Percentiles rank a stretch among this genome's conserved stretches.
phyloP scores from a whole-genome alignment of 1,284 basidiomycete genomes.

The Entoloma clypeatum region DNA sequence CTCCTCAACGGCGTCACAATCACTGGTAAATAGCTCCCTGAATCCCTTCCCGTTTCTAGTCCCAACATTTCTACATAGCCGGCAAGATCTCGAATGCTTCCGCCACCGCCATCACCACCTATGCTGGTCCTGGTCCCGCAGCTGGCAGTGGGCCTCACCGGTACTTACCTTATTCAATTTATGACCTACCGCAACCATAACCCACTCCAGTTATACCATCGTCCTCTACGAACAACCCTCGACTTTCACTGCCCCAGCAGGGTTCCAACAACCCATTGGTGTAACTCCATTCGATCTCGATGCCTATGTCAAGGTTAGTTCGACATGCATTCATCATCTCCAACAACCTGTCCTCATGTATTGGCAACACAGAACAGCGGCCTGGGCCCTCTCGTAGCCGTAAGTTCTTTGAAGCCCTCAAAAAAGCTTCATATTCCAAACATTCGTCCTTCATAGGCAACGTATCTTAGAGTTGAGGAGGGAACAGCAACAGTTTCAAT shows the following conservation, averaged over 20 bases:
- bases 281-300: slow-evolving; percentile 52
- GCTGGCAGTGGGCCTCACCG: slow-evolving; percentile 68
- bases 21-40: slow-evolving; percentile 25
- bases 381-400: slow-evolving; percentile 57
- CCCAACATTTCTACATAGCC: slow-evolving; percentile 23
- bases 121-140: slow-evolving; percentile 71
- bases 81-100: slow-evolving; percentile 44
- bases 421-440: slow-evolving; percentile 21
- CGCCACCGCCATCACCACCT: slow-evolving; percentile 58
- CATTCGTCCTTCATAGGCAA: slow-evolving; percentile 43
- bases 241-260: slow-evolving; percentile 57
- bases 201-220: slow-evolving; percentile 55
- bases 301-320: slow-evolving; percentile 46
- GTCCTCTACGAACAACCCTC: slow-evolving; percentile 61
- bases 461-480: slow-evolving; percentile 74
- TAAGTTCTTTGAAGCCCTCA: slow-evolving; percentile 25
- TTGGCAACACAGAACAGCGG: slow-evolving; percentile 39
- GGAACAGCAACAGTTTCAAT: slow-evolving; percentile 54
- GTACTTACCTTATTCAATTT: slow-evolving; percentile 28
- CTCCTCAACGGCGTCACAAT: slow-evolving; percentile 66
- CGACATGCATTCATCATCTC: slow-evolving; percentile 3
- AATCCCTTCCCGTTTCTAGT: neutral
- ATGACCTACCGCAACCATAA: slow-evolving; percentile 2
- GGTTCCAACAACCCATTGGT: slow-evolving; percentile 46
- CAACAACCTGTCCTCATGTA: slow-evolving; percentile 3